A percentile compares a stretch with the other conserved stretches of the same genome.
These are phyloP conservation scores for Inonotus hispidus DNA, from an alignment of 1,284 basidiomycete genomes.

Conservation along the genomic window DNA sequence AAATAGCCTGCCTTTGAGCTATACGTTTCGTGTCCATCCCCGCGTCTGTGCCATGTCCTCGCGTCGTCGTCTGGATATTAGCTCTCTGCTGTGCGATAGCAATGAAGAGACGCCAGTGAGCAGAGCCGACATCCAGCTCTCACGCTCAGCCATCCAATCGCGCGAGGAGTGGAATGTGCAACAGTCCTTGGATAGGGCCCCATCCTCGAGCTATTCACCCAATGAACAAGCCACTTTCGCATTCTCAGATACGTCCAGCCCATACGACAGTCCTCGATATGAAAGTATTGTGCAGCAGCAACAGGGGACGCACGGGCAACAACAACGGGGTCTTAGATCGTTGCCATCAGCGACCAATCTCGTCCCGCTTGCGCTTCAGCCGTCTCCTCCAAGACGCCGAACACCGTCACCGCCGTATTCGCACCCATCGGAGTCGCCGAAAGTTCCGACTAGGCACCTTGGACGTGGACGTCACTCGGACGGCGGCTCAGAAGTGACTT, in stretches of 20 bases:
- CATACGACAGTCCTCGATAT: conserved; percentile 8
- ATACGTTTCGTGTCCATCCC: neutral
- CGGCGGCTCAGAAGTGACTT: neutral
- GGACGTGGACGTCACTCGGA: conserved; percentile 13
- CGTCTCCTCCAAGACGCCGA: conserved; percentile 3
- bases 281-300: neutral
- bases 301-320: neutral
- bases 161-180: neutral
- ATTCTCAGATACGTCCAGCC: neutral
- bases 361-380: conserved; percentile 8
- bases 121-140: conserved; percentile 8
- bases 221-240: conserved; percentile 4
- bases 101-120: conserved; percentile 23
- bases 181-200: conserved; percentile 8
- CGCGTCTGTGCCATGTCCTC: conserved; percentile 45
- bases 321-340: neutral
- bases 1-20: neutral
- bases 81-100: conserved; percentile 61
- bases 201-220: conserved; percentile 1
- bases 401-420: conserved; percentile 13
- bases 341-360: conserved; percentile 5
- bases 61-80: conserved; percentile 58
- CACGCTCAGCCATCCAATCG: neutral
- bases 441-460: conserved; percentile 2
- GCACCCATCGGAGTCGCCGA: conserved; percentile 14